Evolutionary conservation across 345 rosid species (phyloP), one percentile per base, ranked within the genome.

Genomic region (Bruguiera parviflora): DNA sequence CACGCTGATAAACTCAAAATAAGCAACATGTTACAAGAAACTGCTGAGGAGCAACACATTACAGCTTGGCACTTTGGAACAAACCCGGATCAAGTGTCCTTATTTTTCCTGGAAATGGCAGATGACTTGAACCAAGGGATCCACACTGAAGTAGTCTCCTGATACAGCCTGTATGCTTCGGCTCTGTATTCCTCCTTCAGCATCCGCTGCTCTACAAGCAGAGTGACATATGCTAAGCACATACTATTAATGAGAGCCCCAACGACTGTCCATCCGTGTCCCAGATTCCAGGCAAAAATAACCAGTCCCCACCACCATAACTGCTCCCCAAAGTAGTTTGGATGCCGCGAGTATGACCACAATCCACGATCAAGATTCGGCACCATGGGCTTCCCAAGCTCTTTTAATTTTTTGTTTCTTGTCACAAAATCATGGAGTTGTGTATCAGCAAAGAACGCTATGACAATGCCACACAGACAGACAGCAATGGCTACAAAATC

Each of bases 301-400:
- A 72, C 96, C 21, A 92, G 67, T 35, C 99, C 97, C 99, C 97
- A 92, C 99, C 99, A 94, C 99, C 96, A 94, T 64, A 94, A 32
- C 65, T 88, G 97, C 75, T 94, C 99, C 8, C 97, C 97, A 47
- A 94, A 87, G 78, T 94, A 94, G 84, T 94, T 94, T 43, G 99
- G 99, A 77, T 94, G 99, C 39, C 99, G 82, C 0, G 93, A 89
- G 75, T 88, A 84, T 55, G 46, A 55, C 97, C 99, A 94, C 78
- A 94, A 77, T 35, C 96, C 97, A 51, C 79, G 72, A 64, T 92
- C 93, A n/a, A 94, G 93, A 72, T 77, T 83, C 3, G 85, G 89
- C 53, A 84, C 86, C 72, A 71, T 55, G 3, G 96, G 88, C 81
- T 92, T 82, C 58, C 93, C 96, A 28, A 79, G 83, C 79, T 86